Evolutionary conservation across 176 grass and related monocot genomes (phyloP).

Genomic region (Saccharum officinarum): DNA sequence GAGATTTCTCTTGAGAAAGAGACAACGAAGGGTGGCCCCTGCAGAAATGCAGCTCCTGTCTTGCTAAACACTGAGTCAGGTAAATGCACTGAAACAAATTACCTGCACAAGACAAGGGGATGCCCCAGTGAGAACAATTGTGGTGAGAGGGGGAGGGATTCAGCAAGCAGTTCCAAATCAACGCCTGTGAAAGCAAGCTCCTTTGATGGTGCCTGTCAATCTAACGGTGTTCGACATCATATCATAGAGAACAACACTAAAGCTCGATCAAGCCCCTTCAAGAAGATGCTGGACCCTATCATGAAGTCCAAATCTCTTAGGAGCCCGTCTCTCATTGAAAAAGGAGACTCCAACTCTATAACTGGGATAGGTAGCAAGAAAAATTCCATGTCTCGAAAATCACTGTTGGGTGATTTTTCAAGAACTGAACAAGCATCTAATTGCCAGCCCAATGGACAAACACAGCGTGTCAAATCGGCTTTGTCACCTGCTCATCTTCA

Average conservation of each 20-base stretch:
- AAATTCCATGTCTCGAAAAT: constrained; percentile 50
- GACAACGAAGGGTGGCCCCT: not conserved
- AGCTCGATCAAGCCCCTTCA: constrained; percentile 73
- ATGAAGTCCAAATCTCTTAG: constrained; percentile 87
- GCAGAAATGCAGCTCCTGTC: constrained; percentile 35
- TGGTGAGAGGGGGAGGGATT: constrained; percentile 28
- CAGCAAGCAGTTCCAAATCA: constrained; percentile 48
- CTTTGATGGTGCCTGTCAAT: constrained; percentile 16
- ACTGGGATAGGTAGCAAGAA: constrained; percentile 13
- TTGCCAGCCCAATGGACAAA: constrained; percentile 41
- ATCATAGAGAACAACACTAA: constrained; percentile 20
- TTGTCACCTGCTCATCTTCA: constrained; percentile 81
- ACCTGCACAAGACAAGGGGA: not conserved
- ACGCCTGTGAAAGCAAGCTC: constrained; percentile 38
- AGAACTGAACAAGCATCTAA: constrained; percentile 57
- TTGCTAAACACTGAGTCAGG: constrained; percentile 14
- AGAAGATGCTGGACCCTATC: constrained; percentile 86
- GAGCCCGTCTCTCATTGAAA: constrained; percentile 31
- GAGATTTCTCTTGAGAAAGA: constrained; percentile 64
- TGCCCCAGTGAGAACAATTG: constrained; percentile 8
- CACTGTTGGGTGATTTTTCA: constrained; percentile 71
- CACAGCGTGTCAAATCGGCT: not conserved
- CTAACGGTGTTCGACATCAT: not conserved
- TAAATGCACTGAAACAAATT: constrained; percentile 12
- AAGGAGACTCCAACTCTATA: constrained; percentile 22